These are phyloP conservation scores for Magnolia officinalis DNA, from an alignment of 164 flowering plant genomes.

Conservation along the genomic window DNA sequence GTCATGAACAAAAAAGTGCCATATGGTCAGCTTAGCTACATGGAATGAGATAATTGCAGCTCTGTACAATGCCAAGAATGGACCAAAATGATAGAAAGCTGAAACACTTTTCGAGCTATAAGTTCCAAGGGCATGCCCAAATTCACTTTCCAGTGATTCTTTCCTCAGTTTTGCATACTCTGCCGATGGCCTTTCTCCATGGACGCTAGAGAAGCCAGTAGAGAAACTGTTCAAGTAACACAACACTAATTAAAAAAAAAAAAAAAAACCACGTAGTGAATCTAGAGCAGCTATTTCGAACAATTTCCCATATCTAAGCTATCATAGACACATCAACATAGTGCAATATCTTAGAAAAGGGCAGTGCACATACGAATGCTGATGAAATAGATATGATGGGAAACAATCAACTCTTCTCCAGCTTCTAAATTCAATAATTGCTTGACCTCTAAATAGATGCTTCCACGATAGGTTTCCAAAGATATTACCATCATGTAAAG, in stretches of 20 bases:
- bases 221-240: constrained; percentile 62
- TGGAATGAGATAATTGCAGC: constrained; percentile 86
- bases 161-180: constrained; percentile 90
- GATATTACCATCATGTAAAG: constrained; percentile 14
- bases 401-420: constrained; percentile 16
- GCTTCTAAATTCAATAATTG: constrained; percentile 13
- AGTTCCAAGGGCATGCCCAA: constrained; percentile 68
- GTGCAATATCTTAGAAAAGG: not conserved
- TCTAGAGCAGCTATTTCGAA: not conserved
- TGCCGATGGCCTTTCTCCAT: constrained; percentile 84
- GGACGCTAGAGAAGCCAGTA: constrained; percentile 74
- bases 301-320: not conserved
- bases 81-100: constrained; percentile 61
- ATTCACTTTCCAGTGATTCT: constrained; percentile 82
- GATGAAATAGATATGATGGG: constrained; percentile 17
- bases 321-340: not conserved
- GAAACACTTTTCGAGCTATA: constrained; percentile 56
- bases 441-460: constrained; percentile 7
- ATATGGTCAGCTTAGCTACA: constrained; percentile 62
- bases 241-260: not conserved
- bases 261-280: not conserved
- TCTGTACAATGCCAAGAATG: constrained; percentile 86
- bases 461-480: constrained; percentile 7
- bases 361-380: constrained; percentile 27
- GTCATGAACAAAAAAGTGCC: constrained; percentile 77